Conservation (phyloP, 495 filamentous ascomycete genomes). For the Umbilicaria muhlenbergii region DNA sequence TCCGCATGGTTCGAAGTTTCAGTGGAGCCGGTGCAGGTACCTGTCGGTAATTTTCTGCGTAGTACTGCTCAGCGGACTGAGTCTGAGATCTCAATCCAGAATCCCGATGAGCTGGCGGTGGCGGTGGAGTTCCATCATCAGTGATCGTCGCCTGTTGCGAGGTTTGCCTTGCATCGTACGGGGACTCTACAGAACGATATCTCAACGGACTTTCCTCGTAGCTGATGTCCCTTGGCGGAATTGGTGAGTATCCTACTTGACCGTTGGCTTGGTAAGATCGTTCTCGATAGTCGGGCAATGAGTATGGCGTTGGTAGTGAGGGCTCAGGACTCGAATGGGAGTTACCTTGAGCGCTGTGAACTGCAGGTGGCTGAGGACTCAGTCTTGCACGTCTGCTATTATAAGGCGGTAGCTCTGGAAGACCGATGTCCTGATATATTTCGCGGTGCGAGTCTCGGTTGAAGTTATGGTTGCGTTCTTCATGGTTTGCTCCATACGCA, state of each 20-base stretch:
- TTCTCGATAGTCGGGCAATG: constrained; percentile 5
- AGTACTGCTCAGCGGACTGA: neutral
- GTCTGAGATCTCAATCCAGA: constrained; percentile 4
- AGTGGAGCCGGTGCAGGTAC: constrained; percentile 30
- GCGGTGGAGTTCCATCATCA: constrained; percentile 34
- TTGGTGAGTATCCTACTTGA: neutral
- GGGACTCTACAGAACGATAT: no score
- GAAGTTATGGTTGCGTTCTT: no score
- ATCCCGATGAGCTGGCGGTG: constrained; percentile 31
- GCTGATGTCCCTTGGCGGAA: neutral
- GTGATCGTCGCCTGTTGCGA: constrained; percentile 11
- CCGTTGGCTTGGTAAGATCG: neutral
- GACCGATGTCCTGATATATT: neutral
- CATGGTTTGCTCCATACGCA: no score
- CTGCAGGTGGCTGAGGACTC: neutral
- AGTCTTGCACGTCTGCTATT: neutral
- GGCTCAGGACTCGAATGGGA: constrained; percentile 5
- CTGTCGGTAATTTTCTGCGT: constrained; percentile 1
- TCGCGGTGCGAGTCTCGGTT: neutral
- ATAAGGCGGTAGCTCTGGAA: neutral
- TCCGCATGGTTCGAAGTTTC: constrained; percentile 15
- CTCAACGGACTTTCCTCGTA: neutral
- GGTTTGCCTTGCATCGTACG: no score
- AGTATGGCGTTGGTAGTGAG: constrained; percentile 1
- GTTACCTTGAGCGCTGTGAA: neutral